Evolutionary conservation across 148 eudicot species (phyloP).

Genomic region (Cornus kousa): DNA sequence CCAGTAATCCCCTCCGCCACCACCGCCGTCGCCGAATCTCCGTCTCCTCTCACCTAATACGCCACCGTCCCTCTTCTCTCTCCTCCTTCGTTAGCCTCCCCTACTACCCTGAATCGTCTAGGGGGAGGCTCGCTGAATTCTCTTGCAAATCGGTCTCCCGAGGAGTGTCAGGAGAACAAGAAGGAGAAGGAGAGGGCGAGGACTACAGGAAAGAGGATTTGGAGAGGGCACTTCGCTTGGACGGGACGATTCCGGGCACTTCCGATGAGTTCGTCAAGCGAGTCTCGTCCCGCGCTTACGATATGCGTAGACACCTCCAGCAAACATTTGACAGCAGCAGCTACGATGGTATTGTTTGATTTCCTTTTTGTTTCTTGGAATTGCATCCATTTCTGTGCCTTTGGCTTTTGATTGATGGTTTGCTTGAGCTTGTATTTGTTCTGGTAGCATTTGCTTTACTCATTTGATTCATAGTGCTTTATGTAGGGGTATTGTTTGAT

Average conservation of each 20-base stretch:
- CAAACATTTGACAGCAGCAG: conserved; percentile 76
- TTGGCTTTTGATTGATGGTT: neutral
- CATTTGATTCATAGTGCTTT: neutral
- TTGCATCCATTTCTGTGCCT: neutral
- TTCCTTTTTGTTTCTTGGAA: neutral
- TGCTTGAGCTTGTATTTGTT: neutral
- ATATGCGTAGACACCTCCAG: conserved; percentile 78
- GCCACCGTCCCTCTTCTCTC: conserved; percentile 16
- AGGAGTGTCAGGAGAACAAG: conserved; percentile 21
- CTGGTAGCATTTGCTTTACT: neutral
- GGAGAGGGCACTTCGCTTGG: conserved; percentile 75
- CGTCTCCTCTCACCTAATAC: conserved; percentile 3
- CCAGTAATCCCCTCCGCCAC: conserved; percentile 27
- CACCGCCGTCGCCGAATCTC: conserved; percentile 25
- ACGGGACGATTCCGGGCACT: conserved; percentile 77
- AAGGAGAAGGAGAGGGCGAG: conserved; percentile 14
- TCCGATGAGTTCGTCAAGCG: conserved; percentile 80
- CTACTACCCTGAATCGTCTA: conserved; percentile 6
- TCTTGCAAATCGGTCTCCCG: conserved; percentile 23
- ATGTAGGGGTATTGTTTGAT: neutral
- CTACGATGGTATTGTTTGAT: conserved; percentile 63
- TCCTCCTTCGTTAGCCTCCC: conserved; percentile 10
- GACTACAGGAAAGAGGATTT: conserved; percentile 35
- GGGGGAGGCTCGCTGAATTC: conserved; percentile 13
- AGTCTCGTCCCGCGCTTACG: conserved; percentile 93